These are phyloP conservation scores for Claviceps pusilla DNA, from an alignment of 2,329 filamentous ascomycete species.

Conservation along the genomic window DNA sequence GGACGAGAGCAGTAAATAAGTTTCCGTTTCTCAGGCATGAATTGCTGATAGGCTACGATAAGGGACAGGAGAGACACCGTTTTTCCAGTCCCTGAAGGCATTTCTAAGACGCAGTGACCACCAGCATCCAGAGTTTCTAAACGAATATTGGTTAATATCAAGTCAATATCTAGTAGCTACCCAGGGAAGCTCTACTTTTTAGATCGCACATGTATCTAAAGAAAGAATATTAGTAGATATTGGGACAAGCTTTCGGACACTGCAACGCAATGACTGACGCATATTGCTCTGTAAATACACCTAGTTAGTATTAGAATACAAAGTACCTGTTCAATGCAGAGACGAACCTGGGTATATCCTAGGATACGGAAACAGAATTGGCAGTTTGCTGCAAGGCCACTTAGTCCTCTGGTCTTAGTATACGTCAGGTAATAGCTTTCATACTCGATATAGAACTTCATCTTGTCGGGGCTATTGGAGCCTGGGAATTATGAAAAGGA, in stretches of 20 bases:
- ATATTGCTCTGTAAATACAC: constrained; percentile 33
- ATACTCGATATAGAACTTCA: constrained; percentile 40
- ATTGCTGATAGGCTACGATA: constrained; percentile 91
- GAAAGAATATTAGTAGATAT: neutral
- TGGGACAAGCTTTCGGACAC: neutral
- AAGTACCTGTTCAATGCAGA: neutral
- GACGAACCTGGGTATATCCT: constrained; percentile 40
- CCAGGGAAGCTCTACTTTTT: constrained; percentile 27
- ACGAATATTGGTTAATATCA: neutral
- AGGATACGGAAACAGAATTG: constrained; percentile 43
- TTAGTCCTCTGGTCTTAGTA: constrained; percentile 7
- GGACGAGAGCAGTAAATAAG: constrained; percentile 92
- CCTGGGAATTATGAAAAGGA: neutral
- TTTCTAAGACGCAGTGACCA: constrained; percentile 92
- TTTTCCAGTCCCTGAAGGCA: constrained; percentile 97
- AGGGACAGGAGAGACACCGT: constrained; percentile 88
- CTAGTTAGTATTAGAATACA: neutral
- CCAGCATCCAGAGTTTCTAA: constrained; percentile 72
- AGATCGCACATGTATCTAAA: constrained; percentile 42
- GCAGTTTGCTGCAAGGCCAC: constrained; percentile 31
- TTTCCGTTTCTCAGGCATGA: constrained; percentile 84
- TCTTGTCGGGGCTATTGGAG: constrained; percentile 9
- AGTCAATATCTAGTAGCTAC: neutral
- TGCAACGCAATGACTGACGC: constrained; percentile 22
- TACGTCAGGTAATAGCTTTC: constrained; percentile 1